Base-by-base conservation (phyloP, 2,329 filamentous ascomycete genomes). In the Apiospora sp. region DNA sequence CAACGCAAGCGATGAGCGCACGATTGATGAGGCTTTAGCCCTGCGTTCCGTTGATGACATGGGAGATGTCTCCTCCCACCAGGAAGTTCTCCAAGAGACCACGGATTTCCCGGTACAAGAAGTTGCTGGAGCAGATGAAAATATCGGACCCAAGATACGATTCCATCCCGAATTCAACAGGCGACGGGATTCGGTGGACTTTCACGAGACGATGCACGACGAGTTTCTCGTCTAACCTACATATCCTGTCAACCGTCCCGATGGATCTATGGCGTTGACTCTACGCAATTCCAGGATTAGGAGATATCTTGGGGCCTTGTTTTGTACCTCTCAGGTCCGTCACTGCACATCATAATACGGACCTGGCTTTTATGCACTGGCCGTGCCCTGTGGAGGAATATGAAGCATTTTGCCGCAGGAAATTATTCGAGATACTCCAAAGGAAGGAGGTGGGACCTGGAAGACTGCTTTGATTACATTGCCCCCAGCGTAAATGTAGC, bases 91-190 rank as follows among this genome's bases (percentile, higher is more conserved):
- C 27, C n/a, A 51, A 27, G n/a, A 51, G n/a, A 27, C 4, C n/a
- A n/a, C 6, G 27, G 24, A 13, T 24, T 14, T 13, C n/a, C n/a
- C 48, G 12, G n/a, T 27, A 14, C 49, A 51, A 0, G n/a, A 51
- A 27, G n/a, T 27, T 51, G 2, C 4, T 51, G 49, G n/a, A 27
- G n/a, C n/a, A 13, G 49, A 10, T 27, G 49, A 51, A 3, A n/a
- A 54, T 54, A 27, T 1, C 13, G 24, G 49, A 16, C 49, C 49
- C 13, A 6, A 8, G 49, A 54, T 54, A 30, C 49, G 4, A 1
- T 54, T 54, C n/a, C 49, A 54, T 30, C 49, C 49, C 49, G 49
- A 54, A 27, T 54, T 54, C 49, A 27, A 54, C 49, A 54, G 2
- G 7, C 49, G 49, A n/a, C 49, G 49, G 24, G 24, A 54, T 12